These are phyloP conservation scores for Podila horticola DNA, from an alignment of 192 early-diverging fungal species.

Conservation along the genomic window DNA sequence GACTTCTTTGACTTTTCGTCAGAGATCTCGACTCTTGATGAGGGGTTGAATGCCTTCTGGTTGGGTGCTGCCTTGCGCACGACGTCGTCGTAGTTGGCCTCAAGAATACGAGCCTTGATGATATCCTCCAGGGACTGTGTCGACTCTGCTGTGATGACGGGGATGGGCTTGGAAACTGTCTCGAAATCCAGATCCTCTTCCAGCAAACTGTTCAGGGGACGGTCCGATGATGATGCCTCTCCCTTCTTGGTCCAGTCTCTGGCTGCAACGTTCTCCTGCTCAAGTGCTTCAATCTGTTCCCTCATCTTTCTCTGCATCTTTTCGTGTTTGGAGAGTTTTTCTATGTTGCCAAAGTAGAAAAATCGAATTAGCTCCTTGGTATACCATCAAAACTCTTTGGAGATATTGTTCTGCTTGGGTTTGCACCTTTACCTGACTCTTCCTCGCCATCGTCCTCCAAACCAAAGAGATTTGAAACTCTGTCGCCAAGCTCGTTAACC, in stretches of 20 bases:
- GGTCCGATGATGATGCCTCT: conserved; percentile 80
- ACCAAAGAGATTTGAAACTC: conserved; percentile 67
- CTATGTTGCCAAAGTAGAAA: conserved; percentile 5
- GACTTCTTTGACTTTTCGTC: conserved; percentile 90
- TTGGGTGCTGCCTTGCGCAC: conserved; percentile 87
- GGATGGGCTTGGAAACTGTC: conserved; percentile 90
- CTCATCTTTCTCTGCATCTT: conserved; percentile 75
- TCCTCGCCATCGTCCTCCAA: conserved; percentile 64
- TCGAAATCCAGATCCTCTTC: conserved; percentile 96
- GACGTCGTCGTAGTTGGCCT: conserved; percentile 93
- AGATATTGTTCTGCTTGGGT: too few relatives aligned
- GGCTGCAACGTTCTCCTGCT: conserved; percentile 82
- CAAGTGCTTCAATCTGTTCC: conserved; percentile 82
- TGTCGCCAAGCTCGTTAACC: conserved; percentile 45
- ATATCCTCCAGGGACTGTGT: conserved; percentile 91
- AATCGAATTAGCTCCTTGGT: too few relatives aligned
- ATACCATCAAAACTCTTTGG: too few relatives aligned
- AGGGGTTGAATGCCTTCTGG: conserved; percentile 75
- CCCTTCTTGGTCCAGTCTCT: conserved; percentile 94
- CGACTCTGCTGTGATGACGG: conserved; percentile 91
- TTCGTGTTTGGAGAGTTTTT: conserved; percentile 79
- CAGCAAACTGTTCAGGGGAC: conserved; percentile 93
- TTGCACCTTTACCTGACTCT: conserved; percentile 34
- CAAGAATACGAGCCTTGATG: conserved; percentile 93
- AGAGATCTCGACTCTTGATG: conserved; percentile 80